Conservation (phyloP, 73 alveolate genomes). For the Blepharisma japonicum region DNA sequence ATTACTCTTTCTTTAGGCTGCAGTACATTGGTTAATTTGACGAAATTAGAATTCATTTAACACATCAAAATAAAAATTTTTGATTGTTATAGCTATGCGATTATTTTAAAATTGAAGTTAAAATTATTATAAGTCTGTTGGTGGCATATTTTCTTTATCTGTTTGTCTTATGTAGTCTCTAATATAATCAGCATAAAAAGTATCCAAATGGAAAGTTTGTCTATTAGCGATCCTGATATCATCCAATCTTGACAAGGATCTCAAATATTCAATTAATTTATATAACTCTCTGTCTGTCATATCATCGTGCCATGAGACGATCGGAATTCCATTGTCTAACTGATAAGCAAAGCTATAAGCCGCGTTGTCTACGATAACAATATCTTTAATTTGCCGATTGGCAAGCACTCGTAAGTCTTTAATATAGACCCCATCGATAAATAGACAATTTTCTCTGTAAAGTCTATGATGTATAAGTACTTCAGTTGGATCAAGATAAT, state of each 20-base stretch:
- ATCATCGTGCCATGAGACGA: constrained; percentile 53
- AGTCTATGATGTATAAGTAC: constrained; percentile 63
- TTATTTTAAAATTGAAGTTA: too few species aligned
- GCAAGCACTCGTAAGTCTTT: constrained; percentile 63
- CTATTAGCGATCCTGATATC: too few species aligned
- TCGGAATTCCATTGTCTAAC: constrained; percentile 60
- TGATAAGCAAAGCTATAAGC: constrained; percentile 54
- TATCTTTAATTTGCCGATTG: constrained; percentile 40
- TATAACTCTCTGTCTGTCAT: constrained; percentile 56
- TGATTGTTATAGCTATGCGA: too few species aligned
- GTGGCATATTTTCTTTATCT: too few species aligned
- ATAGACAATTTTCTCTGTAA: constrained; percentile 68
- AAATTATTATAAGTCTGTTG: too few species aligned
- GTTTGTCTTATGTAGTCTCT: too few species aligned
- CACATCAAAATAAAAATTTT: too few species aligned
- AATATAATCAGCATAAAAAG: too few species aligned
- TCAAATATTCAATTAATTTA: constrained; percentile 46
- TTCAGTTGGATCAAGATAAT: constrained; percentile 74
- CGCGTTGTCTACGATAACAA: constrained; percentile 55
- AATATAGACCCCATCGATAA: constrained; percentile 60
- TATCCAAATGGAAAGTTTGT: too few species aligned
- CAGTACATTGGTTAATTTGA: not conserved
- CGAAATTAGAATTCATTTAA: too few species aligned
- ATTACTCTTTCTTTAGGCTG: constrained; percentile 16
- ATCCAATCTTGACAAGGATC: too few species aligned